Conservation (phyloP, 2,329 filamentous ascomycete genomes). For the Aspergillus puulaauensis region DNA sequence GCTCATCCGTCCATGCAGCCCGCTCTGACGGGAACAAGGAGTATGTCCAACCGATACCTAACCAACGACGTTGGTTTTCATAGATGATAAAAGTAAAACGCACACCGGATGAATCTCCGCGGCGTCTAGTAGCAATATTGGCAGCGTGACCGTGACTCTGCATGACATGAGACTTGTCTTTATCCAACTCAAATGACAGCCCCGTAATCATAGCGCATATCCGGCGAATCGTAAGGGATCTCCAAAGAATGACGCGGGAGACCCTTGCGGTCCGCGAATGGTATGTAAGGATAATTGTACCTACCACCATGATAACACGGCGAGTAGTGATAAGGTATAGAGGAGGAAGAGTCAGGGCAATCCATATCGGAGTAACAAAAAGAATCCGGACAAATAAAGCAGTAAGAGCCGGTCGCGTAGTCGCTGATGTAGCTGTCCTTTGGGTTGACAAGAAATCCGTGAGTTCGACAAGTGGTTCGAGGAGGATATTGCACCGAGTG, state of each 20-base stretch:
- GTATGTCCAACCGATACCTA: constrained; percentile 92
- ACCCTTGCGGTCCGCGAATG: constrained; percentile 85
- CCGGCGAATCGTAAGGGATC: constrained; percentile 72
- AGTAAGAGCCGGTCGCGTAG: constrained; percentile 84
- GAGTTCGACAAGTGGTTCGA: constrained; percentile 83
- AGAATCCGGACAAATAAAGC: constrained; percentile 86
- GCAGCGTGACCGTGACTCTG: constrained; percentile 47
- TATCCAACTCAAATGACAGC: constrained; percentile 59
- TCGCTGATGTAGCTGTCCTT: constrained; percentile 84
- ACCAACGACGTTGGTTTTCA: constrained; percentile 93
- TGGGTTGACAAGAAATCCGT: constrained; percentile 94
- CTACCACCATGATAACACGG: constrained; percentile 78
- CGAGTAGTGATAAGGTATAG: constrained; percentile 82
- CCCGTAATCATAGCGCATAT: constrained; percentile 75
- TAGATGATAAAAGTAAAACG: constrained; percentile 96
- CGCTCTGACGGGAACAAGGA: constrained; percentile 89
- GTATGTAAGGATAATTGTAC: constrained; percentile 85
- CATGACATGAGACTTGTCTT: constrained; percentile 28
- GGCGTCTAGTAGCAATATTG: constrained; percentile 46
- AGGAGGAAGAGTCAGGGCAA: constrained; percentile 76
- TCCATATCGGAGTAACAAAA: constrained; percentile 85
- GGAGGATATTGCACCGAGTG: constrained; percentile 82
- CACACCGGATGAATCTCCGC: constrained; percentile 67
- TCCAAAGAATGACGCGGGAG: constrained; percentile 84
- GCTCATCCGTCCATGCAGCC: constrained; percentile 91